Percentiles rank a stretch among this genome's conserved stretches.
Evolutionary conservation across 2,329 filamentous ascomycete genomes (phyloP).

Genomic region (Alternaria sp.): DNA sequence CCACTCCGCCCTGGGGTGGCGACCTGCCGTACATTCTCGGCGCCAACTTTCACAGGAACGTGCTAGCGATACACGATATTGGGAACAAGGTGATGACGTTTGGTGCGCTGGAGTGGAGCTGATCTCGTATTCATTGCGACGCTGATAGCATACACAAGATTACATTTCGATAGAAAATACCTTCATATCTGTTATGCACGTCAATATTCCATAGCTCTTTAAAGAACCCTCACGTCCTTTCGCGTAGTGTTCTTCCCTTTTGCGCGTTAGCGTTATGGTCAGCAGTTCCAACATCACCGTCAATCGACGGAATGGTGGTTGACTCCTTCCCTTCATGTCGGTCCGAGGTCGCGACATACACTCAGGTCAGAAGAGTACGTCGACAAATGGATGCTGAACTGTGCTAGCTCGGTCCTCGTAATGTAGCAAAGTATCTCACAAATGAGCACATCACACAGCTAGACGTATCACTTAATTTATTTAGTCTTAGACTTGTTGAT

Average conservation of each 20-base stretch:
- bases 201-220: background rate
- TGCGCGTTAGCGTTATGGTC: background rate
- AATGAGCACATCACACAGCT: background rate
- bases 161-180: background rate
- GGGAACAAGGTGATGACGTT: background rate
- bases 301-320: too few relatives aligned
- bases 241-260: background rate
- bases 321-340: background rate
- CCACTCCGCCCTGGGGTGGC: background rate
- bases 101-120: background rate
- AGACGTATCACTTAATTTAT: background rate
- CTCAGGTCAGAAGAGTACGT: background rate
- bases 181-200: background rate
- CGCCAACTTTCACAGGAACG: background rate
- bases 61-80: background rate
- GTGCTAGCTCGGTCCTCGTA: background rate
- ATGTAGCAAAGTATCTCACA: background rate
- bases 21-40: background rate
- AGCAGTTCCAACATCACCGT: background rate
- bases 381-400: background rate
- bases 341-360: background rate
- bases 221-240: fast-evolving
- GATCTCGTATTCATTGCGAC: fast-evolving
- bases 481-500: background rate
- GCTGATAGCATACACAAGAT: background rate